These are phyloP conservation scores for Mastigamoeba balamuthi DNA, from an alignment of 78 protist genomes.

Conservation along the genomic window DNA sequence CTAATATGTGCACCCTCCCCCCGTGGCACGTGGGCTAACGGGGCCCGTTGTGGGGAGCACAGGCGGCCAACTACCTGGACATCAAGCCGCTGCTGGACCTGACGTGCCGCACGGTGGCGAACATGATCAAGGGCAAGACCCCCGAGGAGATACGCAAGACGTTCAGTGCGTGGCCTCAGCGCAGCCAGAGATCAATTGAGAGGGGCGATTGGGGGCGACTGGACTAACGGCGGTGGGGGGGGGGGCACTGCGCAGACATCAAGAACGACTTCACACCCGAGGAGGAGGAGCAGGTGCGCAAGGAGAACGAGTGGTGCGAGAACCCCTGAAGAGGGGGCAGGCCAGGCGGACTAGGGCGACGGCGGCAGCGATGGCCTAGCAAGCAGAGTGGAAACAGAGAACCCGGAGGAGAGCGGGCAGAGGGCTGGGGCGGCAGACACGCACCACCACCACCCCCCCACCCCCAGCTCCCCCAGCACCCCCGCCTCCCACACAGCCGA, in stretches of 20 bases:
- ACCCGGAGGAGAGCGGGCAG: no score
- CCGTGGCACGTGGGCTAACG: no score
- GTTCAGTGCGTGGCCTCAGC: conserved; percentile 50
- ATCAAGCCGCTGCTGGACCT: conserved; percentile 86
- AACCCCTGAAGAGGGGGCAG: conserved; percentile 39
- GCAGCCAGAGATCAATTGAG: no score
- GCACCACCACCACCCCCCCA: no score
- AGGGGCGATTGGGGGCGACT: no score
- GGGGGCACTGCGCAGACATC: not conserved
- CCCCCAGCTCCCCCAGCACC: no score
- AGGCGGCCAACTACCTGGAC: conserved; percentile 90
- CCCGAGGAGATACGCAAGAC: conserved; percentile 87
- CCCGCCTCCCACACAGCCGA: no score
- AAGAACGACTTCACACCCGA: conserved; percentile 87
- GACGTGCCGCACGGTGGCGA: conserved; percentile 87
- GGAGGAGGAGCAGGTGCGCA: conserved; percentile 88
- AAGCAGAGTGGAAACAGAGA: no score
- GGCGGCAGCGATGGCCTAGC: no score
- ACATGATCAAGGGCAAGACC: conserved; percentile 87
- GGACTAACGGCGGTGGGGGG: not conserved
- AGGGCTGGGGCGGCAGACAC: no score
- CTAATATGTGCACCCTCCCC: no score
- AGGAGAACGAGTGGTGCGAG: conserved; percentile 94
- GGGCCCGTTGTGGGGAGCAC: not conserved
- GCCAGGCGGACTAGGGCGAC: no score